Evolutionary conservation across 495 filamentous ascomycete species (phyloP).

Genomic region (Podospora appendiculata): DNA sequence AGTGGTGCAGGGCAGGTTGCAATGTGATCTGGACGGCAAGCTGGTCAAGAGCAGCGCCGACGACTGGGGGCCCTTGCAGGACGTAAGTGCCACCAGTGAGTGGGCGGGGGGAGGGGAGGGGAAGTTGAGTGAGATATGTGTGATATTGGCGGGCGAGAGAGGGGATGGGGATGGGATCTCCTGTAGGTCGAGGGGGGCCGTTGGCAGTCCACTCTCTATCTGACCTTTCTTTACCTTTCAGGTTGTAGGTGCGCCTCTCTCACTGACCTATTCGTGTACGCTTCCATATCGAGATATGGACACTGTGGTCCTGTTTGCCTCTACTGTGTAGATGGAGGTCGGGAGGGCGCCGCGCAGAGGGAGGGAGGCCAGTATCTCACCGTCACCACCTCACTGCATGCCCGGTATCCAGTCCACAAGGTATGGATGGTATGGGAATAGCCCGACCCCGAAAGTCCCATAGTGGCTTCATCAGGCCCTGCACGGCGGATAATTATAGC

Average conservation of each 20-base stretch:
- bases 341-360: no score
- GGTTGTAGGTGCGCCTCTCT: no score
- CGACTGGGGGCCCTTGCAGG: neutral
- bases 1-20: slow-evolving; percentile 4
- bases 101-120: slow-evolving; percentile 5
- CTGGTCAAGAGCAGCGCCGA: neutral
- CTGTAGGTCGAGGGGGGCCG: neutral
- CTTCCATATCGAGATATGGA: no score
- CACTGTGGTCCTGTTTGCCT: no score
- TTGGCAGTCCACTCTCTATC: no score
- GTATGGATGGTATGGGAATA: neutral
- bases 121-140: slow-evolving; percentile 4
- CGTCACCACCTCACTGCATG: no score
- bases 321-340: no score
- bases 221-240: no score
- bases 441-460: no score
- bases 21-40: slow-evolving; percentile 10
- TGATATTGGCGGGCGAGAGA: slow-evolving; percentile 5
- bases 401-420: neutral
- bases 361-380: no score
- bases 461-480: neutral
- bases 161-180: neutral
- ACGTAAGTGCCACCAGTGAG: neutral
- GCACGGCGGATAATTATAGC: slow-evolving; percentile 30
- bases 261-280: no score